A percentile compares a stretch with the other conserved stretches of the same genome.
These are phyloP conservation scores for Sophora flavescens DNA, from an alignment of 306 rosid genomes.

Conservation along the genomic window DNA sequence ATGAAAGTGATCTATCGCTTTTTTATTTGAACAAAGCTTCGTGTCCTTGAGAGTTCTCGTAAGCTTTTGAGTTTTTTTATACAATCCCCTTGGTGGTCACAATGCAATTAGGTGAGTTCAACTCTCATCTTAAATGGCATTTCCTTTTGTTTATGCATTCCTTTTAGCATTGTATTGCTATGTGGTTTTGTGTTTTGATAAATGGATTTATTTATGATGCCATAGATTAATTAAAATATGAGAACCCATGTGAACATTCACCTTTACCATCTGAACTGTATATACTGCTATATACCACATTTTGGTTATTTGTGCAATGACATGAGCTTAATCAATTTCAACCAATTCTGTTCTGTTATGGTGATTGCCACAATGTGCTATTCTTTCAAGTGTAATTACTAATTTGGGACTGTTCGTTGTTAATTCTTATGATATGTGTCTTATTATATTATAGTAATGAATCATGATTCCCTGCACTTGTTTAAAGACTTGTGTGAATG, in stretches of 20 bases:
- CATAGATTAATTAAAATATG: conserved; percentile 19
- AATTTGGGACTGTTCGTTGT: neutral
- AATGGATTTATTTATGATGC: conserved; percentile 36
- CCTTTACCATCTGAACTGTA: neutral
- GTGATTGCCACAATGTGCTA: neutral
- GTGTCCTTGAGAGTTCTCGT: conserved; percentile 44
- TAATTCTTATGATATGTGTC: neutral
- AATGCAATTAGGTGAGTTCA: conserved; percentile 63
- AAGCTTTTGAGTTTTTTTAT: conserved; percentile 44
- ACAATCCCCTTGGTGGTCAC: conserved; percentile 43
- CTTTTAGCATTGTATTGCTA: conserved; percentile 26
- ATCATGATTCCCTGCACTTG: neutral
- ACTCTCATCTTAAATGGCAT: neutral
- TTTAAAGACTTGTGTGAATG: neutral
- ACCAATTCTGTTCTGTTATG: neutral
- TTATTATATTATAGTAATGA: neutral
- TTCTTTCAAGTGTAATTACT: neutral
- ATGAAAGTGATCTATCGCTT: too few species aligned
- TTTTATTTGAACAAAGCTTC: too few species aligned
- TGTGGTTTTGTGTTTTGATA: conserved; percentile 28
- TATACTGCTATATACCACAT: conserved; percentile 16
- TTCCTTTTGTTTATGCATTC: neutral
- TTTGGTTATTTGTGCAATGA: neutral
- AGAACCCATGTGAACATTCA: conserved; percentile 5
- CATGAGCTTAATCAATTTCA: conserved; percentile 2